Evolutionary conservation across 805 yeast species (phyloP).

Genomic region (Kazachstania viticola): DNA sequence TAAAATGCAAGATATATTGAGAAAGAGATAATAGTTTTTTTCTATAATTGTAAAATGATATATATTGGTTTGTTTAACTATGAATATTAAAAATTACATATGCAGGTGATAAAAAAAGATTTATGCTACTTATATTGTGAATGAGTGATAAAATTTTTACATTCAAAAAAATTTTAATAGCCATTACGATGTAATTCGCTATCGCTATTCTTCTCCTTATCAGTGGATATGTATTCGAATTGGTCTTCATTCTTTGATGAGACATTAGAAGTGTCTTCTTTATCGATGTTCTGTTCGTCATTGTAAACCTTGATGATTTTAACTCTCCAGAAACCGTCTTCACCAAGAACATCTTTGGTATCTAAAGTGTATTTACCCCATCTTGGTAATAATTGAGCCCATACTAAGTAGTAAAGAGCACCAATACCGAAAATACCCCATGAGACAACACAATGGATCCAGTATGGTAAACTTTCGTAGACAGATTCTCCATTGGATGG

Average conservation of each 20-base stretch:
- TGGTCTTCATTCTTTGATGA: conserved; percentile 2
- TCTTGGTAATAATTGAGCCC: conserved; percentile 49
- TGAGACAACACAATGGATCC: conserved; percentile 71
- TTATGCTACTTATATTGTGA: too few species aligned
- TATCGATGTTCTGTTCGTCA: conserved; percentile 2
- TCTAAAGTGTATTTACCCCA: conserved; percentile 41
- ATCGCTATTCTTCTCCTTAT: not conserved
- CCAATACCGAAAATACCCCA: conserved; percentile 64
- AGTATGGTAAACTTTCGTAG: conserved; percentile 61
- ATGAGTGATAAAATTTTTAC: too few species aligned
- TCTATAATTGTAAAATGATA: too few species aligned
- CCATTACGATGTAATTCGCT: not conserved
- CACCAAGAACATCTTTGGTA: conserved; percentile 44
- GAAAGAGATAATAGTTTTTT: too few species aligned
- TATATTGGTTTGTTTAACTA: too few species aligned
- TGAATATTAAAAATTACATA: too few species aligned
- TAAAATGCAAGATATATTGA: too few species aligned
- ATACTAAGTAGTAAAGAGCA: conserved; percentile 51
- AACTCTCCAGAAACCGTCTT: conserved; percentile 65
- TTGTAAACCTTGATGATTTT: conserved; percentile 30
- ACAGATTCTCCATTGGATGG: conserved; percentile 57
- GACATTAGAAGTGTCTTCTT: conserved; percentile 1
- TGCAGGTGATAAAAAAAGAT: too few species aligned
- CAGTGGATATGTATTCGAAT: conserved; percentile 1
- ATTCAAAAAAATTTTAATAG: too few species aligned